Evolutionary conservation across 164 flowering plant genomes (phyloP).

Genomic region (Nymphaea colorata): DNA sequence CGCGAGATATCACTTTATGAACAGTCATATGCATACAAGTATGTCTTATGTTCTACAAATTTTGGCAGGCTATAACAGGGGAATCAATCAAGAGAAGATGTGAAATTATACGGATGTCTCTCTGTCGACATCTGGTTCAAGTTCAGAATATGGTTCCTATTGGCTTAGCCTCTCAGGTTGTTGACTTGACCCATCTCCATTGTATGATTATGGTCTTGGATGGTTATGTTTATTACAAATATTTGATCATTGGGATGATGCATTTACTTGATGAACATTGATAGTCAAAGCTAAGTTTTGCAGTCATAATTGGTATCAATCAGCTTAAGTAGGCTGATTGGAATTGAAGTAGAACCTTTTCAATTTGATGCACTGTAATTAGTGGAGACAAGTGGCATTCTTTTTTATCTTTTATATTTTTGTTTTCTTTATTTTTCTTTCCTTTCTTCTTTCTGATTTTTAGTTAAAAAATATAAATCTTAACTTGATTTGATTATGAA

Average conservation of each 20-base stretch:
- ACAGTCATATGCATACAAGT: neutral
- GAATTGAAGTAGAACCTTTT: no score
- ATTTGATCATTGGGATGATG: neutral
- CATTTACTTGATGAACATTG: neutral
- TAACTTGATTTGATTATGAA: no score
- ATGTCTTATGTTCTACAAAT: neutral
- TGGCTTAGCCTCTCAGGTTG: constrained; percentile 53
- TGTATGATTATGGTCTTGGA: neutral
- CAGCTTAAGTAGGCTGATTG: no score
- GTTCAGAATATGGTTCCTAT: constrained; percentile 65
- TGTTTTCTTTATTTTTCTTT: no score
- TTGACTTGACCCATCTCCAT: constrained; percentile 11
- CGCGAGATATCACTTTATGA: neutral
- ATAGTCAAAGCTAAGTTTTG: neutral
- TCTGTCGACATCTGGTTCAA: constrained; percentile 44
- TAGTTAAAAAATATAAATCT: no score
- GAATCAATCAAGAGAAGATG: constrained; percentile 37
- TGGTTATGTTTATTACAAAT: neutral
- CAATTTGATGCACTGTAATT: no score
- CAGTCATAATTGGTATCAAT: neutral
- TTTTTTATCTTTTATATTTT: no score
- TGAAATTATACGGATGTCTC: constrained; percentile 28
- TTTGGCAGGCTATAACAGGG: constrained; percentile 64
- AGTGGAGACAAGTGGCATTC: no score
- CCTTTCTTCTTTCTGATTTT: no score